A percentile compares a stretch with the other conserved stretches of the same genome.
Evolutionary conservation across 768 basidiomycete genomes (phyloP).

Genomic region (Boletus insuetus): DNA sequence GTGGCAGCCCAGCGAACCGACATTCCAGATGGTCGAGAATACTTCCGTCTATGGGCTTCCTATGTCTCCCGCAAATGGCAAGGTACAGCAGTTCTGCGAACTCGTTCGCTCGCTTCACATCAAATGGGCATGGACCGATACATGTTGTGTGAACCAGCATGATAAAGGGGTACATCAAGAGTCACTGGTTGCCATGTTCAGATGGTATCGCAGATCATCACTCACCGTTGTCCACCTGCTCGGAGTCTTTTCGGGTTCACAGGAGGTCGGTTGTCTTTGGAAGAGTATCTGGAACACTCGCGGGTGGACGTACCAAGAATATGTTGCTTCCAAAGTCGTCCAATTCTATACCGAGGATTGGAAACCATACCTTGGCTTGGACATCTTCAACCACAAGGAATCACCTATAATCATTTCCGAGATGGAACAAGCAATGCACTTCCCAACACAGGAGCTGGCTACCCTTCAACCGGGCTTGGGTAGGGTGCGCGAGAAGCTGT

Average conservation of each 20-base stretch:
- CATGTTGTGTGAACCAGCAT: too few species aligned
- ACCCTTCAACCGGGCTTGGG: background rate
- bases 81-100: too few species aligned
- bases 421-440: background rate
- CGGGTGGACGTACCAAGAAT: conserved; percentile 12
- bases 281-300: conserved; percentile 9
- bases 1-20: background rate
- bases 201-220: too few species aligned
- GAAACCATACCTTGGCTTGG: conserved; percentile 3
- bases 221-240: too few species aligned
- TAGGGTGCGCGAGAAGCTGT: conserved; percentile 10
- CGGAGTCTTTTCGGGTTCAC: background rate
- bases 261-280: background rate
- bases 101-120: too few species aligned
- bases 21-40: too few species aligned
- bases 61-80: too few species aligned
- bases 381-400: conserved; percentile 5
- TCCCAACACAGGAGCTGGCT: background rate
- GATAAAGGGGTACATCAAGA: too few species aligned
- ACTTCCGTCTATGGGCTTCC: too few species aligned
- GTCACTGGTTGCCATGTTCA: too few species aligned
- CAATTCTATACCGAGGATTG: conserved; percentile 11
- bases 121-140: conserved; percentile 10
- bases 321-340: conserved; percentile 1
- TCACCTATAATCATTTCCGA: background rate